Base-by-base conservation (phyloP, 495 filamentous ascomycete genomes). In the Parmelia sp. region DNA sequence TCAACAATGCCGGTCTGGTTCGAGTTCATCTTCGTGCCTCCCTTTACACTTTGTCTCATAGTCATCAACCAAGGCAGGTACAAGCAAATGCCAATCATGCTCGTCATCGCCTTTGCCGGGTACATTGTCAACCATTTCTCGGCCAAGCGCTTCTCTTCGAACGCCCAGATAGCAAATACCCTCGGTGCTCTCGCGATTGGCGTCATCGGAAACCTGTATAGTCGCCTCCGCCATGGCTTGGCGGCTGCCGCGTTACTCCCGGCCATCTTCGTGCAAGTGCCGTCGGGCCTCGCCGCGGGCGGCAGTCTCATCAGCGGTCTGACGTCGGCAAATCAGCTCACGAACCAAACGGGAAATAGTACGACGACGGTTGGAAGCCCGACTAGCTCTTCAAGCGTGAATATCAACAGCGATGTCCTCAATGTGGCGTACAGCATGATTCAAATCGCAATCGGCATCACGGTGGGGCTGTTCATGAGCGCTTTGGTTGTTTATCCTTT, bases 241-340 rank as follows among this genome's bases (percentile, higher is more conserved):
- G 92, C 93, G 0, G 92, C 92, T 2, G 90, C 90, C 1, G 89
- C 90, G 10, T 88, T 98, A 76, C 76, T 97, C 1, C 93, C 93
- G 1, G 93, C 90, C 7, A 96, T 98, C 66, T 96, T 96, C 69
- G 93, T 98, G 8, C 90, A 94, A 60, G 94, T 98, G 8, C 93
- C 93, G 4, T 91, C 88, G 19, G 93, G 92, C 6, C 80, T 98
- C 17, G 90, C 94, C 1, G 91, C 91, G 7, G 85, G 84, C 37
- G 93, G 93, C 3, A 90, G 87, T 14, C 75, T 97, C 64, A 79
- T 98, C 19, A 86, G 84, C n/a, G 93, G 94, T 11, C 80, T 98
- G 45, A 85, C 84, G n/a, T 87, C 84, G 19, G 93, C 91, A 3
- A 86, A 96, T 70, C 82, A 91, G 69, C 85, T 97, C 62, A 88